Evolutionary conservation across 2,329 filamentous ascomycete species (phyloP), one percentile per base, ranked within the genome.

Genomic region (Epichloe gansuensis): DNA sequence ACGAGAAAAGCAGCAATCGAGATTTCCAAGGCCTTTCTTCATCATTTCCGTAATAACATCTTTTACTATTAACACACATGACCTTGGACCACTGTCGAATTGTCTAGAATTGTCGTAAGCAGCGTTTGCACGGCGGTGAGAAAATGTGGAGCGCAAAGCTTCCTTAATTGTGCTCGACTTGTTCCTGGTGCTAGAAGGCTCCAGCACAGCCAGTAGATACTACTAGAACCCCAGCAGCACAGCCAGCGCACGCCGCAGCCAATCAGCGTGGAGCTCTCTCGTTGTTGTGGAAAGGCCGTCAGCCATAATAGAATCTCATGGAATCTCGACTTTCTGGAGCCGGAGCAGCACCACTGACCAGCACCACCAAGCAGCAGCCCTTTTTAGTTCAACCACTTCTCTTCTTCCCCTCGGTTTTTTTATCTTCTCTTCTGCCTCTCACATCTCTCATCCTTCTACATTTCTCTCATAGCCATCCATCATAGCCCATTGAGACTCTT

Each of bases 301-400:
- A 63, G 60, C 64, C 69, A 65, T 72, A 65, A 65, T 72, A 65
- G 70, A 72, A 72, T 71, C 70, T 60, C 66, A 72, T 72, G 70
- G 70, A 72, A 72, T 67, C 69, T 65, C 66, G 63, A 62, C 59
- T 58, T 60, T 55, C 56, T 57, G 60, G 61, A 62, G 61, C 61
- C 52, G 31, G 28, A 55, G 39, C 43, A 46, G 41, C 50, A 45
- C 47, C 28, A 31, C 28, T 31, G 28, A 31, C 28, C 38, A 53
- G 47, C 48, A 51, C 51, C 50, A 61, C 43, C 52, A 52, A 53
- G 58, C 48, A 60, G 55, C 55, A 53, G 57, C 60, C 67, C 66
- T 68, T 70, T 68, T 67, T 67, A 64, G 59, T 61, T 58, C 52
- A 58, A 54, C 56, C 37, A 60, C 51, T 55, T 61, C 51, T 58